These are phyloP conservation scores for Mucor indicus DNA, from an alignment of 371 early-diverging fungal genomes.

Conservation along the genomic window DNA sequence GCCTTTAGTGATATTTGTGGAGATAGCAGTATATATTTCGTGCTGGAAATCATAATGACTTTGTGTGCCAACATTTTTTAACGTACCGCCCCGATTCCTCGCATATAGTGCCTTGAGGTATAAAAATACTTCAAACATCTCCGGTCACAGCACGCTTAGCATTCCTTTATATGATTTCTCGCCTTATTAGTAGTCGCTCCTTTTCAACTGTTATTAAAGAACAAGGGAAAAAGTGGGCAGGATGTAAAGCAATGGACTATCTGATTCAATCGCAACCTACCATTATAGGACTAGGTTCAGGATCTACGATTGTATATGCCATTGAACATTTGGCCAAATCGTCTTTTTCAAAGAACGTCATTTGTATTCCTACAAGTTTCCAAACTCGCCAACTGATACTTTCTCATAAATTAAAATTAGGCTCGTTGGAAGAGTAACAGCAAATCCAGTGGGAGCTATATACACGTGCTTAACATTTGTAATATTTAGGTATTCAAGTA, in stretches of 20 bases:
- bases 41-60: too few species aligned
- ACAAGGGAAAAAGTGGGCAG: constrained; percentile 75
- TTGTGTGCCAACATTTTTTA: too few species aligned
- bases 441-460: too few species aligned
- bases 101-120: too few species aligned
- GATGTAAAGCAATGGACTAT: constrained; percentile 76
- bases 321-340: constrained; percentile 70
- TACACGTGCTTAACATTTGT: too few species aligned
- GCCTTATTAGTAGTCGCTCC: too few species aligned
- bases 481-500: constrained; percentile 56
- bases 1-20: too few species aligned
- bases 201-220: constrained; percentile 5
- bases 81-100: too few species aligned
- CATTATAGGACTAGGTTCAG: constrained; percentile 87
- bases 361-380: constrained; percentile 90
- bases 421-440: constrained; percentile 64
- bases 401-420: constrained; percentile 58
- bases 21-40: too few species aligned
- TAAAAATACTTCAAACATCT: too few species aligned
- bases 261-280: constrained; percentile 56
- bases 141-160: too few species aligned
- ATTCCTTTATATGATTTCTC: too few species aligned
- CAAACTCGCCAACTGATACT: constrained; percentile 78
- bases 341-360: constrained; percentile 47
- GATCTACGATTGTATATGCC: constrained; percentile 85